phyloP scores from a whole-genome alignment of 1,284 basidiomycete genomes.

The Melanopsichium pennsylvanicum region DNA sequence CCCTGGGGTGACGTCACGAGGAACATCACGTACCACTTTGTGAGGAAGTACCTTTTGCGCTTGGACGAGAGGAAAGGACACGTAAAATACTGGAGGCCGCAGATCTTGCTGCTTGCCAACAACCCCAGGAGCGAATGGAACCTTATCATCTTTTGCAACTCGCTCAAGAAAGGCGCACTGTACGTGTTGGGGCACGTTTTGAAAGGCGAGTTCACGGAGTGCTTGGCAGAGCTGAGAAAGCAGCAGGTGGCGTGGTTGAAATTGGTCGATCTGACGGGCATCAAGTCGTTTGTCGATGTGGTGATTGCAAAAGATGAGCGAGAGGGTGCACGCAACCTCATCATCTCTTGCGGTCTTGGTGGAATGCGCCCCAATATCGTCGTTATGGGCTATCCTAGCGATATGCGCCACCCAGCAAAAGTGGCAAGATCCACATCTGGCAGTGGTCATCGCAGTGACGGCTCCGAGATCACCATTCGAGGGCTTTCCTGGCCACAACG shows the following conservation, averaged over 20 bases:
- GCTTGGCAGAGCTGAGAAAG: constrained; percentile 59
- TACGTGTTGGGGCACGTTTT: constrained; percentile 64
- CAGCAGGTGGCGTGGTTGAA: constrained; percentile 65
- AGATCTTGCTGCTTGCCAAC: constrained; percentile 63
- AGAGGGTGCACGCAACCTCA: constrained; percentile 62
- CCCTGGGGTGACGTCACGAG: constrained; percentile 65
- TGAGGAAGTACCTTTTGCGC: constrained; percentile 63
- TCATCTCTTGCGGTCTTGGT: constrained; percentile 61
- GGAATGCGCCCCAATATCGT: constrained; percentile 65
- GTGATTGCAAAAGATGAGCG: constrained; percentile 63
- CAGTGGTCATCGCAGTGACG: constrained; percentile 38
- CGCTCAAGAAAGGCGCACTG: constrained; percentile 64
- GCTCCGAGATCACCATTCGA: constrained; percentile 58
- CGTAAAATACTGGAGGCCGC: constrained; percentile 66
- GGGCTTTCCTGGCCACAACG: constrained; percentile 38
- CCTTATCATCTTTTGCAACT: constrained; percentile 66
- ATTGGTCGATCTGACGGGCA: constrained; percentile 63
- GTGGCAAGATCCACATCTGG: constrained; percentile 21
- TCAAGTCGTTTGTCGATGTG: constrained; percentile 64
- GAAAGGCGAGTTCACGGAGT: constrained; percentile 64
- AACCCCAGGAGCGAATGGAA: constrained; percentile 64
- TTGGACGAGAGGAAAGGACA: constrained; percentile 65
- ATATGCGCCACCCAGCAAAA: constrained; percentile 50
- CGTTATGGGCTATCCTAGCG: constrained; percentile 62
- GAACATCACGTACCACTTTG: constrained; percentile 64